Evolutionary conservation across 345 rosid species (phyloP), one percentile per base, ranked within the genome.

Genomic region (Corymbia maculata): DNA sequence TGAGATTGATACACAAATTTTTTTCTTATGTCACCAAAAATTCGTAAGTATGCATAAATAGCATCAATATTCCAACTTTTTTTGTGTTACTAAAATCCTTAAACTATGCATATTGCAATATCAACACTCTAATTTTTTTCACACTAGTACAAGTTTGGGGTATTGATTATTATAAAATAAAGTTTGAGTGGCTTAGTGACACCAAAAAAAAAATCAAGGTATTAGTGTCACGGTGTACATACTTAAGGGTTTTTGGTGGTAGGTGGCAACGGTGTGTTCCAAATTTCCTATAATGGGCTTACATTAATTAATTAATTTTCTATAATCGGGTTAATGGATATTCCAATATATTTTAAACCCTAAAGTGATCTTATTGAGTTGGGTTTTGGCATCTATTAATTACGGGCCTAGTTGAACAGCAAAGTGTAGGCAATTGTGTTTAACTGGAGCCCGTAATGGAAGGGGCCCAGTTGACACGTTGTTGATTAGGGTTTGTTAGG

Each of bases 161-260:
- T 16, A 32, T 16, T 68, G 45, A 3, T 32, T 3, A 68, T 8
- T 30, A 3, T 0, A 68, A 32, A 68, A 16, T 68, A 68, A 36
- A 68, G 7, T 32, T 32, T 32, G 28, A 11, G 11, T 1, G 42
- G 1, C 45, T 15, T 14, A 68, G 3, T 17, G 79, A 68, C 1
- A 11, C 4, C 4, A 68, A 32, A 68, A 32, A 32, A 68, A 0
- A 5, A 64, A 15, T 0, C 3, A 30, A 1, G 5, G 7, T 64
- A n/a, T n/a, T 3, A 64, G 36, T n/a, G 30, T 13, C 7, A 36
- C 36, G 4, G 16, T 66, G 9, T 14, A 15, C 75, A 28, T 61
- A 61, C 16, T 28, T 61, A 4, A 24, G 30, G 68, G 26, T 61
- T 61, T 61, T 61, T 3, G 16, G 68, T 61, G 75, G 19, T 14